Conservation (phyloP, 208 protist species). For the Leishmania tarentolae region DNA sequence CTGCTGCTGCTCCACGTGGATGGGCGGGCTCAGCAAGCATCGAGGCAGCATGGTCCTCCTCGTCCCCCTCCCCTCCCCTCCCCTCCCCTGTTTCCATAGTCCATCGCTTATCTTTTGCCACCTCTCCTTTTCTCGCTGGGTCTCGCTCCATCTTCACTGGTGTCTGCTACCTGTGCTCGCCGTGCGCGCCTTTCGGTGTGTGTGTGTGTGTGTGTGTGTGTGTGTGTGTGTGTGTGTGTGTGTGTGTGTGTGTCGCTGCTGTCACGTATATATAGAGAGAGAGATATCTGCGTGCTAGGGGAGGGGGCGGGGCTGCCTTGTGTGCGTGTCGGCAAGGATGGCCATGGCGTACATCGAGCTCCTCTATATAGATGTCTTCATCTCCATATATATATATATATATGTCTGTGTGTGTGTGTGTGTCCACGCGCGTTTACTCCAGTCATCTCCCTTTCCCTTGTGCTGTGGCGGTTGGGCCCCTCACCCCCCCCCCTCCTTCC, state of each 20-base stretch:
- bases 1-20: too few species aligned
- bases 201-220: conserved; percentile 1
- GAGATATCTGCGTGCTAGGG: background rate
- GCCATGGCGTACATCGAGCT: too few species aligned
- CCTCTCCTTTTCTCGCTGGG: background rate
- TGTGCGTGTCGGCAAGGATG: background rate
- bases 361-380: background rate
- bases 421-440: background rate
- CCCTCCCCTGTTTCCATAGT: background rate
- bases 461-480: background rate
- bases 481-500: too few species aligned
- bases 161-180: background rate
- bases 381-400: background rate
- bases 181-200: background rate
- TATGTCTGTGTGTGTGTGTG: background rate
- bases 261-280: too few species aligned
- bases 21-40: too few species aligned
- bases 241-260: background rate
- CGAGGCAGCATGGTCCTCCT: too few species aligned
- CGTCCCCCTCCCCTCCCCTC: too few species aligned
- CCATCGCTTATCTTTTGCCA: background rate
- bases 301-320: background rate
- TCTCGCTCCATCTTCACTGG: background rate
- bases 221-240: background rate
- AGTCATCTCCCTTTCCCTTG: background rate